Evolutionary conservation across 495 filamentous ascomycete species (phyloP), one percentile per base, ranked within the genome.

Genomic region (Darksidea phi): DNA sequence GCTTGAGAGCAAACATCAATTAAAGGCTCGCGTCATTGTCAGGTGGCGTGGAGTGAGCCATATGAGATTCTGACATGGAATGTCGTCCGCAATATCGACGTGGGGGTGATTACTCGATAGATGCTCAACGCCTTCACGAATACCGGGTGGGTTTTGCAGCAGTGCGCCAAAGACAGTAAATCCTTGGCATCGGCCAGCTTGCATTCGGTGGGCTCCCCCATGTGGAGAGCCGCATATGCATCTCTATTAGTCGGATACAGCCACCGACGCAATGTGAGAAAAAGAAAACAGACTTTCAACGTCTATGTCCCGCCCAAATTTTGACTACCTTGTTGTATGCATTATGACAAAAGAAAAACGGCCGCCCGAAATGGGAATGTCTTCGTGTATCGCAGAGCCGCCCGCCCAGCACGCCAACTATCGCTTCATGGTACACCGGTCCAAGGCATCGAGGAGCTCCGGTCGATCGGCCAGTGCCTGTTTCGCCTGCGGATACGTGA

Each of bases 381-480:
- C 28, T 32, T 10, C 28, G 28, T 10, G 28, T 10, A 32, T 32
- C 28, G 28, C 28, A 32, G n/a, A n/a, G n/a, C n/a, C 28, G 28
- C 28, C 10, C 28, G 28, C 10, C n/a, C n/a, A n/a, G n/a, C n/a
- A n/a, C n/a, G n/a, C 2, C 24, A 45, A 36, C 66, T 68, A 70
- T 23, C 68, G 68, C 11, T 69, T 53, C 66, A 96, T 84, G 11
- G 87, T 91, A 68, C 92, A 94, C 67, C 87, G 79, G 69, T 89
- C 86, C 51, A 97, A 78, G 20, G 94, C 94, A 73, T 92, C 86
- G 65, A 91, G 76, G 56, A 98, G 79, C 79, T 97, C 95, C 15
- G 93, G 93, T 38, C 94, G 82, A 61, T 82, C 82, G 55, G 81
- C 81, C 67, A 98, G 79, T 38, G 86, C 86, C 60, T 84, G 80